Evolutionary conservation across 2,329 filamentous ascomycete species (phyloP).

Genomic region (Arthroderma sp.): DNA sequence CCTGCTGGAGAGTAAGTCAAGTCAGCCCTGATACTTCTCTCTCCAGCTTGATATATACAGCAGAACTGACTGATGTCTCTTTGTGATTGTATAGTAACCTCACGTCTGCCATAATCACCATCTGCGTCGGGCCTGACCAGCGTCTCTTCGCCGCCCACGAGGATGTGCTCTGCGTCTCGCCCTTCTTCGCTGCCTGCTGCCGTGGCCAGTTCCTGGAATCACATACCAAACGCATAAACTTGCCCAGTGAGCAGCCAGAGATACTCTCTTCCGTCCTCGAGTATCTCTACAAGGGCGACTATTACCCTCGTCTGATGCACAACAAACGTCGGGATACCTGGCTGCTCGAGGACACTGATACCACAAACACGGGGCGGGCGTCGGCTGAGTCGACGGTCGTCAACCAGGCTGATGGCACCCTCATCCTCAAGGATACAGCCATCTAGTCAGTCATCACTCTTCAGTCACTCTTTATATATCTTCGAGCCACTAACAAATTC

Average conservation of each 20-base stretch:
- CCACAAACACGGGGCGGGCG: slow-evolving; percentile 25
- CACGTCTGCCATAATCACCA: slow-evolving; percentile 61
- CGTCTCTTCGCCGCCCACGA: slow-evolving; percentile 87
- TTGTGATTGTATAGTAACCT: slow-evolving; percentile 35
- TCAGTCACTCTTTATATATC: not conserved
- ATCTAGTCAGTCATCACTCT: slow-evolving; percentile 49
- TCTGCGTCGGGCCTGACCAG: slow-evolving; percentile 68
- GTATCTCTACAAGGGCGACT: slow-evolving; percentile 88
- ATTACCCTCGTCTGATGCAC: slow-evolving; percentile 70
- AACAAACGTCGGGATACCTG: slow-evolving; percentile 71
- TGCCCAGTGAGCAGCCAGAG: slow-evolving; percentile 78
- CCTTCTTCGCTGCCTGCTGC: slow-evolving; percentile 61
- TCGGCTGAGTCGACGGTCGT: slow-evolving; percentile 53
- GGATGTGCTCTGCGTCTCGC: slow-evolving; percentile 64
- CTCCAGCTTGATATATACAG: too few relatives aligned
- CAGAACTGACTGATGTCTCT: not conserved
- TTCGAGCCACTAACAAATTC: not conserved
- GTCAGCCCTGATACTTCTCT: slow-evolving; percentile 14
- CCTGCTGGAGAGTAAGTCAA: not conserved
- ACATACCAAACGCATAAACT: slow-evolving; percentile 57
- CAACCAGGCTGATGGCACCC: slow-evolving; percentile 50
- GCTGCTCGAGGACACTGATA: slow-evolving; percentile 58
- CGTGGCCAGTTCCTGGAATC: slow-evolving; percentile 51
- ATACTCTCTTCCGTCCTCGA: slow-evolving; percentile 84
- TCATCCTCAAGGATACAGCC: slow-evolving; percentile 75